Evolutionary conservation across 306 rosid species (phyloP), one percentile per base, ranked within the genome.

Genomic region (Begonia peltatifolia): DNA sequence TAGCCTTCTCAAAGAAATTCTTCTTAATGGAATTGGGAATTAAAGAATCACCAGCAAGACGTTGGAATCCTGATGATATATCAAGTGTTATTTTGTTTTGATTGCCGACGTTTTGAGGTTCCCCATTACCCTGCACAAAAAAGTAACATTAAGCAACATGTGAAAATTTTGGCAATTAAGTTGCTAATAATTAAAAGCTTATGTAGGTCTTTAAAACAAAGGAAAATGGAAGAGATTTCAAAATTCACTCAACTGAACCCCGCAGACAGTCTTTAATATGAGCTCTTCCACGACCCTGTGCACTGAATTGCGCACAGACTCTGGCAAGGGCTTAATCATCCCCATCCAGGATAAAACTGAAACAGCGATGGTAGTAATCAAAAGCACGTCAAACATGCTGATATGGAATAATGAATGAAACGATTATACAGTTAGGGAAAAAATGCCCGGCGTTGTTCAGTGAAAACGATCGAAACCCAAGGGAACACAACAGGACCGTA

Each of bases 251-350:
- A 69, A 85, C 95, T 60, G 77, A 70, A 72, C 60, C 41, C 56
- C 70, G 65, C 18, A 79, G 78, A 30, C 74, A 76, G 85, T 78
- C 52, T 80, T 89, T 66, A 72, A 85, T 60, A 89, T 70, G 8
- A 89, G 83, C 73, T 89, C 95, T 76, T 85, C 95, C 17, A 85
- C 94, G 53, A 89, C 81, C 51, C 89, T 72, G 52, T 90, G 94
- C 63, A 83, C 66, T 8, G 82, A 78, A 52, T 82, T 85, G 18
- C 94, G 79, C 22, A 76, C 71, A 5, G 66, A 59, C 52, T 65
- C 79, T 4, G 82, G 73, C 75, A 89, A 68, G 14, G 74, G 74
- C 69, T 62, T 74, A 55, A 89, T 70, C 57, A 46, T 72, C 60
- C 68, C 68, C 95, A 82, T 76, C 66, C 13, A 12, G 52, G 52